phyloP scores from a whole-genome alignment of 306 rosid species.

The Ammopiptanthus mongolicus region DNA sequence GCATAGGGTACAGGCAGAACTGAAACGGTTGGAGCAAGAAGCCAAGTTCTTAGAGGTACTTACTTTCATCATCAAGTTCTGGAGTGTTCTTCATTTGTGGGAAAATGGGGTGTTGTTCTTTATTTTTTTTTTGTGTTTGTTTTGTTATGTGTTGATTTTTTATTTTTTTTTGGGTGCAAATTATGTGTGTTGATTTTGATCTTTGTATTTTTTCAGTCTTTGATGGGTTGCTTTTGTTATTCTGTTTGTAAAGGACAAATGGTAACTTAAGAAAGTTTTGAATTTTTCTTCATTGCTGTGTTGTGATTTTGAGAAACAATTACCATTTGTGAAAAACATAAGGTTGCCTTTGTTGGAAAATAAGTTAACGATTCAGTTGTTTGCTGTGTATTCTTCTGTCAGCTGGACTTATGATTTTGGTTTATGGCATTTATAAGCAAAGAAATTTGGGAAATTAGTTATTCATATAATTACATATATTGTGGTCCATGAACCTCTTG shows the following conservation, averaged over 20 bases:
- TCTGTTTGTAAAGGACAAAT: not conserved
- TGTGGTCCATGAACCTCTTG: not conserved
- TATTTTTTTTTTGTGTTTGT: slow-evolving; percentile 12
- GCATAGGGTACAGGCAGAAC: slow-evolving; percentile 88
- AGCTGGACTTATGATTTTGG: not conserved
- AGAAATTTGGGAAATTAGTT: not conserved
- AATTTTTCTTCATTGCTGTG: slow-evolving; percentile 3
- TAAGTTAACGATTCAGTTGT: not conserved
- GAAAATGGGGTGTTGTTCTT: slow-evolving; percentile 19
- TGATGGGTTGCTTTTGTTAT: not conserved
- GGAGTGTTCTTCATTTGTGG: slow-evolving; percentile 7
- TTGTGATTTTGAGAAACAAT: not conserved
- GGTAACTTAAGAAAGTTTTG: slow-evolving; percentile 15
- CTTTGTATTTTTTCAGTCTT: not conserved
- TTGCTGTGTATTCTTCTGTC: not conserved
- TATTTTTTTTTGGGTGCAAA: not conserved
- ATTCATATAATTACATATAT: not conserved
- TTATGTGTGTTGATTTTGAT: not conserved
- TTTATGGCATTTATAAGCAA: not conserved
- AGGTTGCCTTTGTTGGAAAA: not conserved
- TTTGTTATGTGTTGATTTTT: not conserved
- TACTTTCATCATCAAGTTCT: slow-evolving; percentile 36
- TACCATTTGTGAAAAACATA: not conserved
- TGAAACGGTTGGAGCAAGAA: slow-evolving; percentile 90
- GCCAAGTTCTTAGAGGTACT: slow-evolving; percentile 82